Evolutionary conservation across 345 rosid genomes (phyloP).

Genomic region (Sonneratia alba): DNA sequence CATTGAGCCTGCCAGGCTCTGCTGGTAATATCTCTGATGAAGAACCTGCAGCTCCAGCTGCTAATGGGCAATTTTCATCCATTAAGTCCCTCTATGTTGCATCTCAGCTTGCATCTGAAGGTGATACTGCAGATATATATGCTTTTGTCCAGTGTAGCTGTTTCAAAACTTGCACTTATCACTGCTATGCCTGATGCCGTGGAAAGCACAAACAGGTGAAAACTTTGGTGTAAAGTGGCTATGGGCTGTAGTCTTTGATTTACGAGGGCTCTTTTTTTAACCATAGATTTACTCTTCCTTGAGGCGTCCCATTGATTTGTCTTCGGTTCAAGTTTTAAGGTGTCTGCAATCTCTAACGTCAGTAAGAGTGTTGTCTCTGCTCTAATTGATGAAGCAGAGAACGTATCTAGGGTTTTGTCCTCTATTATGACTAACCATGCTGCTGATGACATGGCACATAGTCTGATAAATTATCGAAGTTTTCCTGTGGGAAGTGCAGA

Average conservation of each 20-base stretch:
- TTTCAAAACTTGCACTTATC: constrained; percentile 28
- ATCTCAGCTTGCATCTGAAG: constrained; percentile 18
- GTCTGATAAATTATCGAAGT: neutral
- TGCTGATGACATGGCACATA: no score
- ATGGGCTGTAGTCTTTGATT: neutral
- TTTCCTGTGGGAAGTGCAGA: neutral
- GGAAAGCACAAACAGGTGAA: constrained; percentile 18
- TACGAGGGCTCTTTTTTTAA: neutral
- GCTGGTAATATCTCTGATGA: constrained; percentile 27
- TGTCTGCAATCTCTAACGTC: neutral
- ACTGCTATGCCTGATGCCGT: constrained; percentile 28
- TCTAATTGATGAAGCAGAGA: neutral
- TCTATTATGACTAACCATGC: neutral
- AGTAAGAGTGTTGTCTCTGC: neutral
- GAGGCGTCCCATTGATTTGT: neutral
- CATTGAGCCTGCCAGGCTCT: constrained; percentile 29
- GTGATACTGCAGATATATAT: constrained; percentile 14
- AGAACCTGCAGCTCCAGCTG: constrained; percentile 23
- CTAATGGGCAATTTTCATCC: constrained; percentile 27
- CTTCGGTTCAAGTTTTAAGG: neutral
- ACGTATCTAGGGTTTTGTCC: neutral
- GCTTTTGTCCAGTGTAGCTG: constrained; percentile 29
- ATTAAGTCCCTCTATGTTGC: constrained; percentile 22
- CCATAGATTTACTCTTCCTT: no score
- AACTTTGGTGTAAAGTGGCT: constrained; percentile 36